Conservation (phyloP, 345 rosid genomes). For the Syzygium aromaticum region DNA sequence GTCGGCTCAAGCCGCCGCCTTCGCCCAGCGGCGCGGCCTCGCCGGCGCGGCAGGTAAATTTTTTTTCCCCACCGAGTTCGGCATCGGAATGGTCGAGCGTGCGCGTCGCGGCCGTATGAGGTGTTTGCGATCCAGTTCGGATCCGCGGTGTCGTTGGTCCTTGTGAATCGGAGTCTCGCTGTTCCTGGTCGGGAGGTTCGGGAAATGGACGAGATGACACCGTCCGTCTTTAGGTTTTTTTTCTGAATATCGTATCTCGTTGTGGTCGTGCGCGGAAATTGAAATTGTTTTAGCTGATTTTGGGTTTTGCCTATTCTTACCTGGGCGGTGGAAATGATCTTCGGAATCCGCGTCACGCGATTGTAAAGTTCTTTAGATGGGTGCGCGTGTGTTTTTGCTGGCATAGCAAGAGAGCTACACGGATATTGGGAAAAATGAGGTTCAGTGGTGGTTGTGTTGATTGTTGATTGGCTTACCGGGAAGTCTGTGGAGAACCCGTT, state of each 20-base stretch:
- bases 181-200: neutral
- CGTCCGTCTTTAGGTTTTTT: neutral
- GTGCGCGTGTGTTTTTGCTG: neutral
- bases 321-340: neutral
- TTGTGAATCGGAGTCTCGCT: neutral
- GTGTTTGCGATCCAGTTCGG: neutral
- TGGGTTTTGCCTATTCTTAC: neutral
- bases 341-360: neutral
- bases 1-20: slow-evolving; percentile 21
- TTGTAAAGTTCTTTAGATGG: neutral
- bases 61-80: neutral
- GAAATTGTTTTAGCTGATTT: neutral
- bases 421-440: neutral
- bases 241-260: neutral
- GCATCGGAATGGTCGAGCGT: neutral
- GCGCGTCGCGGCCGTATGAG: neutral
- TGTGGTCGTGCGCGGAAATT: neutral
- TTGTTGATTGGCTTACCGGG: neutral
- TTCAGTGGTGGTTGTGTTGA: neutral
- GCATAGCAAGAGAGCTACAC: neutral
- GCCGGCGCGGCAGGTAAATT: slow-evolving; percentile 76
- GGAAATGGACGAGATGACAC: neutral
- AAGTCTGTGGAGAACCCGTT: neutral
- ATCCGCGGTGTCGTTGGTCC: neutral
- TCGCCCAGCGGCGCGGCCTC: slow-evolving; percentile 64